Conservation (phyloP, 225 moss, liverwort and hornwort genomes). For the Physcomitrellopsis africana region DNA sequence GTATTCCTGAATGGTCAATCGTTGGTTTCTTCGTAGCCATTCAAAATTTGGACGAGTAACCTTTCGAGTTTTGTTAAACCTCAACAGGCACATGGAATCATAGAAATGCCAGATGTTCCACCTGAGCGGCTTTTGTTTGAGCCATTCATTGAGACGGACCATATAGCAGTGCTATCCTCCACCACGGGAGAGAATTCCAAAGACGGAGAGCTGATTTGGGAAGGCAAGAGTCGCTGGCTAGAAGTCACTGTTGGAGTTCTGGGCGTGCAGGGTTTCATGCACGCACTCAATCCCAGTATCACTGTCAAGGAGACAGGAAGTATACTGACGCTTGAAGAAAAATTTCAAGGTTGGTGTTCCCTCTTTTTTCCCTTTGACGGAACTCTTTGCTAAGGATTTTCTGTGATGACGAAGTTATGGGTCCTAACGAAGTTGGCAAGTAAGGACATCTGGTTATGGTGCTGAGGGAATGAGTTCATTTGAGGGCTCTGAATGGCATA, state of each 20-base stretch:
- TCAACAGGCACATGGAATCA: constrained; percentile 78
- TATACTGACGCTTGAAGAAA: constrained; percentile 90
- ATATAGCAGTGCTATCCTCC: constrained; percentile 66
- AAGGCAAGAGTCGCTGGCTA: constrained; percentile 88
- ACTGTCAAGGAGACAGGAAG: constrained; percentile 94
- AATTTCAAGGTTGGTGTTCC: constrained; percentile 78
- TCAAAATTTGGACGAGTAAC: not conserved
- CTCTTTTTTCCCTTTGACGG: not conserved
- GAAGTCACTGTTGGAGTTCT: constrained; percentile 95
- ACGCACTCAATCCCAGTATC: constrained; percentile 91
- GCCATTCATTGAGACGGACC: constrained; percentile 86
- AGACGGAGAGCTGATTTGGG: constrained; percentile 64
- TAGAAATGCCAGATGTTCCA: constrained; percentile 85
- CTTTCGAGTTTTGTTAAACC: not conserved
- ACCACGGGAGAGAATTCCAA: constrained; percentile 28
- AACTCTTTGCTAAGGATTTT: not conserved
- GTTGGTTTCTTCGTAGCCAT: not conserved
- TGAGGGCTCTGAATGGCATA: constrained; percentile 7
- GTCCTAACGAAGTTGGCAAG: not conserved
- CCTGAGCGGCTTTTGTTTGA: constrained; percentile 72
- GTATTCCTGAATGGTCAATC: not conserved
- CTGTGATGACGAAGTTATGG: not conserved
- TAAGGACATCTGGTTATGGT: constrained; percentile 11
- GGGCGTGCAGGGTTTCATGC: constrained; percentile 68
- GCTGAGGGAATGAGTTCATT: not conserved